phyloP scores from a whole-genome alignment of 768 basidiomycete genomes.

The Royoungia palumana region DNA sequence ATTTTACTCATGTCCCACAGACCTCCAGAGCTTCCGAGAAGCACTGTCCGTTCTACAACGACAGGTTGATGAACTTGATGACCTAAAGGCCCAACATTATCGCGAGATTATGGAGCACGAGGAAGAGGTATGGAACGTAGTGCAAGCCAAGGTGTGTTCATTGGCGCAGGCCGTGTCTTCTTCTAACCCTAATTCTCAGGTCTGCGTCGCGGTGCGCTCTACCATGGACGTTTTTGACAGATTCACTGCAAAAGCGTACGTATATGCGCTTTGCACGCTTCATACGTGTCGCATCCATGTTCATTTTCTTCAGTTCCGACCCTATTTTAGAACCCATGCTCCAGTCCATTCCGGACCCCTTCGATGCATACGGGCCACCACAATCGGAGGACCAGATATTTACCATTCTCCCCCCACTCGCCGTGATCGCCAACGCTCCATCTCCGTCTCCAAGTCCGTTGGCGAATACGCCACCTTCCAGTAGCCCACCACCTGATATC shows the following conservation, averaged over 20 bases:
- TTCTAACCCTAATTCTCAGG: constrained; percentile 37
- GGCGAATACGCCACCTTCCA: constrained; percentile 39
- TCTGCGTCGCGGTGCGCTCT: constrained; percentile 81
- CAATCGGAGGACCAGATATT: constrained; percentile 90
- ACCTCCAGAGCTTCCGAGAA: constrained; percentile 84
- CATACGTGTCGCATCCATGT: constrained; percentile 7
- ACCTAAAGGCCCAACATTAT: constrained; percentile 81
- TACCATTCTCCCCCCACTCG: constrained; percentile 84
- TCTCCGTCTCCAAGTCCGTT: constrained; percentile 62
- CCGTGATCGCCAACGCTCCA: constrained; percentile 62
- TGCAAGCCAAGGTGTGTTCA: constrained; percentile 69
- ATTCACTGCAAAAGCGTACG: constrained; percentile 83
- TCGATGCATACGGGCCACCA: constrained; percentile 86
- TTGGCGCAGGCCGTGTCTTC: not conserved
- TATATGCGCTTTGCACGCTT: constrained; percentile 7
- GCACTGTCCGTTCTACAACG: constrained; percentile 76
- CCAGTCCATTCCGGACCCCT: constrained; percentile 86
- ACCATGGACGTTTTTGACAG: constrained; percentile 91
- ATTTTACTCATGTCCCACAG: constrained; percentile 38
- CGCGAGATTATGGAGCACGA: constrained; percentile 88
- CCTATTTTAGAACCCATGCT: constrained; percentile 89
- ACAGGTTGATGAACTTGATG: constrained; percentile 90
- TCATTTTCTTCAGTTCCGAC: constrained; percentile 57
- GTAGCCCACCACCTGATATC: constrained; percentile 35
- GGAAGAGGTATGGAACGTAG: constrained; percentile 93